phyloP scores from a whole-genome alignment of 2,329 filamentous ascomycete genomes.

The Colletotrichum abscissum region DNA sequence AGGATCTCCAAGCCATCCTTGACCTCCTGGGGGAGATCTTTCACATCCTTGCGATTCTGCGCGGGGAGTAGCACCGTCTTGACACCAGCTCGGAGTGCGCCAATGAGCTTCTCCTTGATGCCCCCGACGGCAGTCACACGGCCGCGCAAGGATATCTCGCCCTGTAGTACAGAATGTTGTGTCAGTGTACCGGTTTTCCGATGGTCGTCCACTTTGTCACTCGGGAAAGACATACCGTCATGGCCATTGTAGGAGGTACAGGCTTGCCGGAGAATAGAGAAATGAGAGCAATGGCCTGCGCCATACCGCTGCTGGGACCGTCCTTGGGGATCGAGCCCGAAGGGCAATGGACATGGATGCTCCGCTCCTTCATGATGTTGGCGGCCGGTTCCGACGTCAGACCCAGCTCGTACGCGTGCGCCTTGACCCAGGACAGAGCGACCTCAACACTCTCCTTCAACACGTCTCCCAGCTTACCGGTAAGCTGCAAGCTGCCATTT shows the following conservation, averaged over 20 bases:
- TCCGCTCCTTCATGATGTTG: constrained; percentile 95
- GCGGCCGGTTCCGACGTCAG: constrained; percentile 83
- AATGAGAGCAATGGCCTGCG: constrained; percentile 93
- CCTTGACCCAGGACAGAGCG: constrained; percentile 95
- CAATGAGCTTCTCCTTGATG: constrained; percentile 99
- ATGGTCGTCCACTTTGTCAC: not conserved
- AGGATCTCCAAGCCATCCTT: constrained; percentile 88
- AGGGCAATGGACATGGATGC: constrained; percentile 96
- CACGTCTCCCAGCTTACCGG: constrained; percentile 95
- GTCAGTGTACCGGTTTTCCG: constrained; percentile 19
- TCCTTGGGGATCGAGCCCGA: constrained; percentile 96
- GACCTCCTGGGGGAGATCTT: constrained; percentile 91
- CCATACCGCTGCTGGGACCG: constrained; percentile 86
- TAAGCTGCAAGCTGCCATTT: constrained; percentile 90
- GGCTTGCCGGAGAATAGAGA: constrained; percentile 87
- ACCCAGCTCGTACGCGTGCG: constrained; percentile 91
- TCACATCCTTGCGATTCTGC: constrained; percentile 91
- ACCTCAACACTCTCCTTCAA: constrained; percentile 98
- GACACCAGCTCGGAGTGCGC: constrained; percentile 90
- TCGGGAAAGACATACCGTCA: constrained; percentile 74
- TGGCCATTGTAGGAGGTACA: constrained; percentile 92
- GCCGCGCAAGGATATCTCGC: constrained; percentile 83
- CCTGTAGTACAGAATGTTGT: constrained; percentile 51
- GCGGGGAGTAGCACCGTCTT: constrained; percentile 91
- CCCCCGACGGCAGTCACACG: constrained; percentile 94